A percentile compares a stretch with the other conserved stretches of the same genome.
Evolutionary conservation across 441 rosid species (phyloP).

Genomic region (Macaranga tanarius): DNA sequence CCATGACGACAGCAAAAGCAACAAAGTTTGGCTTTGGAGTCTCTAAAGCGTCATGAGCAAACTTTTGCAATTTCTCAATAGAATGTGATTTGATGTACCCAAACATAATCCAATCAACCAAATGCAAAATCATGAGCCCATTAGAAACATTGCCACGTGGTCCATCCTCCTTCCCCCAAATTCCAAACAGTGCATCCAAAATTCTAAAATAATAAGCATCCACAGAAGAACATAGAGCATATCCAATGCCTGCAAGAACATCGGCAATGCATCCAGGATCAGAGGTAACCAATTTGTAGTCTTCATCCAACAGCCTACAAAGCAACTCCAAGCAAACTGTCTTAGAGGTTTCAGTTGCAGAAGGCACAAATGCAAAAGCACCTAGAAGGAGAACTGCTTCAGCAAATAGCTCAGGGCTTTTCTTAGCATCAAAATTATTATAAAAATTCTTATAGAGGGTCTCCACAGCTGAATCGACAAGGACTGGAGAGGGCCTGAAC

Average conservation of each 20-base stretch:
- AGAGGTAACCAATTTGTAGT: constrained; percentile 38
- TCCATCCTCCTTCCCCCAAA: constrained; percentile 62
- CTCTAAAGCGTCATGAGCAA: constrained; percentile 44
- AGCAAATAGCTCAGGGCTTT: constrained; percentile 49
- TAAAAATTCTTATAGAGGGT: constrained; percentile 43
- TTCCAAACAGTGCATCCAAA: constrained; percentile 53
- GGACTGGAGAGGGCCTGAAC: constrained; percentile 52
- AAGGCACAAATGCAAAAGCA: constrained; percentile 59
- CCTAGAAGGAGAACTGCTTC: constrained; percentile 69
- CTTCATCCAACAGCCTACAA: constrained; percentile 56
- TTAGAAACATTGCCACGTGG: constrained; percentile 44
- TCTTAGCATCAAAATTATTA: constrained; percentile 31
- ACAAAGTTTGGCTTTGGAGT: constrained; percentile 37
- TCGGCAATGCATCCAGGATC: constrained; percentile 42
- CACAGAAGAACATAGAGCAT: constrained; percentile 63
- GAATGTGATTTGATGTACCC: constrained; percentile 51
- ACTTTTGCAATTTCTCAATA: constrained; percentile 43
- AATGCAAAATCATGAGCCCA: constrained; percentile 82
- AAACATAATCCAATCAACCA: constrained; percentile 76
- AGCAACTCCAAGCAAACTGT: constrained; percentile 55
- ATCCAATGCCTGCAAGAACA: constrained; percentile 86
- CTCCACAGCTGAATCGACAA: constrained; percentile 62
- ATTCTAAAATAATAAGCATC: constrained; percentile 44
- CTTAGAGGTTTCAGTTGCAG: constrained; percentile 53
- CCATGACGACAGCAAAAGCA: constrained; percentile 62